These are phyloP conservation scores for Syncephalastrum racemosum DNA, from an alignment of 371 early-diverging fungal species.

Conservation along the genomic window DNA sequence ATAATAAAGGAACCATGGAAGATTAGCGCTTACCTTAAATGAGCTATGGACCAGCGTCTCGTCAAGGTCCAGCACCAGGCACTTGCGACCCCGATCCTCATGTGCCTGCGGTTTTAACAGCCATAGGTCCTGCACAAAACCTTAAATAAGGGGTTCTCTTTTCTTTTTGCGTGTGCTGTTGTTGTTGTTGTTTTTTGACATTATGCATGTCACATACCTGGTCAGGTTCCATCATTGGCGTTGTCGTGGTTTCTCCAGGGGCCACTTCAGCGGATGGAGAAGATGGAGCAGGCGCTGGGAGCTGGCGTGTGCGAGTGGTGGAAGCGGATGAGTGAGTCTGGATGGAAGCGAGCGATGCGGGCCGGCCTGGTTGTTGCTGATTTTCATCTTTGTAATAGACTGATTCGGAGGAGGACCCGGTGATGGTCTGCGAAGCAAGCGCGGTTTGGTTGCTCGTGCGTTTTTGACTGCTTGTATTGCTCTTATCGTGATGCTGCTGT, in stretches of 20 bases:
- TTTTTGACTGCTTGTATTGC: no score
- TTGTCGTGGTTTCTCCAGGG: slow-evolving; percentile 1
- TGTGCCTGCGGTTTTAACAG: slow-evolving; percentile 10
- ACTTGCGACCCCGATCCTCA: slow-evolving; percentile 33
- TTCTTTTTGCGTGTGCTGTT: not conserved
- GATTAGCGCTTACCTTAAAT: slow-evolving; percentile 32
- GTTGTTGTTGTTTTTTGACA: not conserved
- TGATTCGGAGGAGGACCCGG: no score
- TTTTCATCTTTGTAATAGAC: no score
- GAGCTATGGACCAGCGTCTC: slow-evolving; percentile 61
- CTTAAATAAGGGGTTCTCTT: not conserved
- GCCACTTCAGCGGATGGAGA: no score
- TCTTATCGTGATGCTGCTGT: no score
- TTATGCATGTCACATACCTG: not conserved
- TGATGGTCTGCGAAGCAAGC: no score
- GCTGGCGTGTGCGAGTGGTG: no score
- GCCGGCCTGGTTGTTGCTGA: no score
- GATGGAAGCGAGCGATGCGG: no score
- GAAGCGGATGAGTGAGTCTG: no score
- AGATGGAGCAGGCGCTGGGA: no score
- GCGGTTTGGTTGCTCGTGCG: no score
- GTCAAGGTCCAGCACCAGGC: slow-evolving; percentile 61
- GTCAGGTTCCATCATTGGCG: not conserved
- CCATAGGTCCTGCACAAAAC: slow-evolving; percentile 14
- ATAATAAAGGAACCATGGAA: not conserved